Evolutionary conservation across 2,329 filamentous ascomycete genomes (phyloP).

Genomic region (Knufia petricola): DNA sequence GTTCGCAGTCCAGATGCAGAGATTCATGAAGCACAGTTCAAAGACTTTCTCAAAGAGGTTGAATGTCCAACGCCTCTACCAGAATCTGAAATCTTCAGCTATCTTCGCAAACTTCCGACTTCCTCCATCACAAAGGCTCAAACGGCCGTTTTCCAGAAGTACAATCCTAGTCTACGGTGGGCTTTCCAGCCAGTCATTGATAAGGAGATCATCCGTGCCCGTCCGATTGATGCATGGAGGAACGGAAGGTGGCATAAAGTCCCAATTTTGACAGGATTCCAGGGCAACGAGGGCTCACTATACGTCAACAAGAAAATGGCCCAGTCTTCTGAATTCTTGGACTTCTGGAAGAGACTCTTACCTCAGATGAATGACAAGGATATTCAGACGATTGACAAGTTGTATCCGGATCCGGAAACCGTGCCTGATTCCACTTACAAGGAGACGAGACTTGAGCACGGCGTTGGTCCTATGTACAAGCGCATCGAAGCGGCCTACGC

Average conservation of each 20-base stretch:
- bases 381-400: constrained; percentile 43
- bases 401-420: constrained; percentile 56
- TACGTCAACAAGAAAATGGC: constrained; percentile 55
- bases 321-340: constrained; percentile 54
- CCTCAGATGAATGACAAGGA: constrained; percentile 42
- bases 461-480: constrained; percentile 44
- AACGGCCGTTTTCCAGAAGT: constrained; percentile 36
- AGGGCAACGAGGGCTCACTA: constrained; percentile 57
- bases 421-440: too few relatives aligned
- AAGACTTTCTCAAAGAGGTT: constrained; percentile 37
- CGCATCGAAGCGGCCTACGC: constrained; percentile 41
- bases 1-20: constrained; percentile 30
- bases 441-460: constrained; percentile 19
- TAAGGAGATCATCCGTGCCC: constrained; percentile 46
- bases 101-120: constrained; percentile 33
- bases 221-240: constrained; percentile 52
- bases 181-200: constrained; percentile 51
- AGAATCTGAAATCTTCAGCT: too few relatives aligned
- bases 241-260: constrained; percentile 48
- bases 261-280: constrained; percentile 60
- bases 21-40: constrained; percentile 38
- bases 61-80: constrained; percentile 28
- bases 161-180: constrained; percentile 40
- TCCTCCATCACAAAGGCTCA: constrained; percentile 34
- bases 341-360: constrained; percentile 54